Percentiles rank a stretch among this genome's conserved stretches.
phyloP scores from a whole-genome alignment of 306 rosid genomes.

The Styphnolobium japonicum region DNA sequence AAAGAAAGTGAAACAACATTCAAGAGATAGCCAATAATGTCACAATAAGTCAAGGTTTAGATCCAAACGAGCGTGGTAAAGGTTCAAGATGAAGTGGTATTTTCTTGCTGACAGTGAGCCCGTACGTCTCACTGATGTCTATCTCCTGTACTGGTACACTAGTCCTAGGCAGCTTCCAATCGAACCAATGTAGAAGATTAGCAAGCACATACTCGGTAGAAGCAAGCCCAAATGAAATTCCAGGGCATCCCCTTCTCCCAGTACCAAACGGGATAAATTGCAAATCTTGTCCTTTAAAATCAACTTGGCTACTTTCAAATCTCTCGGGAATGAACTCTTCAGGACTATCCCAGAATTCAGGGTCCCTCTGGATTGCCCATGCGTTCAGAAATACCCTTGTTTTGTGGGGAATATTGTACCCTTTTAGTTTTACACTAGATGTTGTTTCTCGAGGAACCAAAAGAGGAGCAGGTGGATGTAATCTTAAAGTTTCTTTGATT shows the following conservation, averaged over 20 bases:
- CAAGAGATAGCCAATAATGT: too few species aligned
- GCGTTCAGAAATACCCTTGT: constrained; percentile 38
- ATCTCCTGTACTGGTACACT: background rate
- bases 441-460: constrained; percentile 3
- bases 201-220: background rate
- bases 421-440: constrained; percentile 5
- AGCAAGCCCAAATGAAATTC: background rate
- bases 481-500: constrained; percentile 9
- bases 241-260: constrained; percentile 24
- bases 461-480: constrained; percentile 43
- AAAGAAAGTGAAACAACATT: too few species aligned
- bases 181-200: constrained; percentile 26
- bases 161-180: constrained; percentile 34
- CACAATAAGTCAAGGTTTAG: background rate
- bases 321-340: constrained; percentile 14
- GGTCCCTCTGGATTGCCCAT: constrained; percentile 25
- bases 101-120: constrained; percentile 26
- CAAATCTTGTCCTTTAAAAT: background rate
- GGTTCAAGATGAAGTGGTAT: constrained; percentile 35
- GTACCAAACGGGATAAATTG: background rate
- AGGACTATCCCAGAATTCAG: background rate
- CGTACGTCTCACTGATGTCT: constrained; percentile 31
- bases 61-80: background rate
- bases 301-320: background rate
- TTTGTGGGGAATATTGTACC: constrained; percentile 28